phyloP scores from a whole-genome alignment of 169 alveolate species.

The Nephromyces sp. region DNA sequence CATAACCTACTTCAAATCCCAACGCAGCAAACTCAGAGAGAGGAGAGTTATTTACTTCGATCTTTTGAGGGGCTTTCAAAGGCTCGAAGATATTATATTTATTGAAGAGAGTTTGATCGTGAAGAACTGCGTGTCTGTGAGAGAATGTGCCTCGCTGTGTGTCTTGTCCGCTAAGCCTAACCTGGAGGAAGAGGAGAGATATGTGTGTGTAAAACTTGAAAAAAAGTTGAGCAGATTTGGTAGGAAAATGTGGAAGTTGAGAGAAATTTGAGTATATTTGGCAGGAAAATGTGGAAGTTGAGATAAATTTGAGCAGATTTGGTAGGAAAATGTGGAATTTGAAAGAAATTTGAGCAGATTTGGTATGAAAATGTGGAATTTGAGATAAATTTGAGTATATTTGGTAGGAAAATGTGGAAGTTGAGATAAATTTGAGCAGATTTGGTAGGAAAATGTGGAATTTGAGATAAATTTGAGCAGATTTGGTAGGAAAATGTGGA shows the following conservation, averaged over 20 bases:
- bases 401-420: too few species aligned
- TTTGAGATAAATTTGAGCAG: too few species aligned
- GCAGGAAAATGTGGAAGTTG: too few species aligned
- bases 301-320: too few species aligned
- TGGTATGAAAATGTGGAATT: too few species aligned
- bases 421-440: too few species aligned
- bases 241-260: neutral
- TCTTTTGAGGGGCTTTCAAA: conserved; percentile 24
- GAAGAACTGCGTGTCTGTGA: conserved; percentile 86
- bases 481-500: too few species aligned
- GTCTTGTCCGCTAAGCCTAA: conserved; percentile 87
- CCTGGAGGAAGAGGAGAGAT: conserved; percentile 22
- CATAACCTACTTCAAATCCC: conserved; percentile 89
- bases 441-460: too few species aligned
- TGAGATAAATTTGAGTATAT: too few species aligned
- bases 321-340: too few species aligned
- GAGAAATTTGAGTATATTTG: neutral
- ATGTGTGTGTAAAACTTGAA: neutral
- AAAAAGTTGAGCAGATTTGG: neutral
- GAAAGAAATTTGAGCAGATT: too few species aligned
- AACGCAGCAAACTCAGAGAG: conserved; percentile 80
- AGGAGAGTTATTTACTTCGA: conserved; percentile 66
- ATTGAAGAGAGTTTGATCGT: conserved; percentile 56
- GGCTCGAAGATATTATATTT: conserved; percentile 9
- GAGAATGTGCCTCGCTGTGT: conserved; percentile 92